A percentile compares a stretch with the other conserved stretches of the same genome.
These are phyloP conservation scores for Starmerella apis DNA, from an alignment of 805 yeast species.

Conservation along the genomic window DNA sequence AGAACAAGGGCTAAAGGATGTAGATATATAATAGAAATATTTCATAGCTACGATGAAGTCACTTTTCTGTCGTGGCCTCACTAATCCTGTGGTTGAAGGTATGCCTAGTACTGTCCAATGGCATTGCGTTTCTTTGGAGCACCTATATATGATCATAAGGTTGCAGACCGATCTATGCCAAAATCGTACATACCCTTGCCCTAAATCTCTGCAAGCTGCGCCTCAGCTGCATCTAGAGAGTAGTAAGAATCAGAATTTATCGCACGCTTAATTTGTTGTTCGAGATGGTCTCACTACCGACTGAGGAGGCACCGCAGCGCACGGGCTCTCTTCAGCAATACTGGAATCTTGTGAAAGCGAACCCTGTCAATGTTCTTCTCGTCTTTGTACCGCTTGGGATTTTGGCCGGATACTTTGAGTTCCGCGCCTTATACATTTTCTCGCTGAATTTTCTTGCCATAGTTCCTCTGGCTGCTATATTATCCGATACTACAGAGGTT, in stretches of 20 bases:
- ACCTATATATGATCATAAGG: no score
- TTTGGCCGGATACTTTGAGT: slow-evolving; percentile 50
- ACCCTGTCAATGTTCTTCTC: slow-evolving; percentile 54
- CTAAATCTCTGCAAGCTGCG: slow-evolving; percentile 2
- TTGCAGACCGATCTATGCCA: neutral
- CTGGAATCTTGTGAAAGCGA: slow-evolving; percentile 16
- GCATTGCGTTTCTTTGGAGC: no score
- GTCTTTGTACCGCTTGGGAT: slow-evolving; percentile 85
- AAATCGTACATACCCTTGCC: neutral
- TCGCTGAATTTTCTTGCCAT: slow-evolving; percentile 77
- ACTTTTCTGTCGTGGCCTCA: no score
- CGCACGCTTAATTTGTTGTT: neutral
- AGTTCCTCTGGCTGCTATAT: slow-evolving; percentile 79
- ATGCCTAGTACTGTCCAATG: no score
- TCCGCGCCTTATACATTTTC: slow-evolving; percentile 50
- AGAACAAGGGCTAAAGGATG: no score
- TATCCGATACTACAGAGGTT: slow-evolving; percentile 91
- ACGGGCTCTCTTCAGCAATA: slow-evolving; percentile 7
- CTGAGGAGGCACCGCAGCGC: neutral
- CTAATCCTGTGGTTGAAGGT: no score
- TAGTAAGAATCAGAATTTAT: neutral
- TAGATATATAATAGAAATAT: no score
- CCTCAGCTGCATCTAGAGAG: neutral
- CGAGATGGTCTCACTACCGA: slow-evolving; percentile 1
- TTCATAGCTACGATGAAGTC: no score